Conservation (phyloP, 2,329 filamentous ascomycete species). For the Emydomyces testavorans region DNA sequence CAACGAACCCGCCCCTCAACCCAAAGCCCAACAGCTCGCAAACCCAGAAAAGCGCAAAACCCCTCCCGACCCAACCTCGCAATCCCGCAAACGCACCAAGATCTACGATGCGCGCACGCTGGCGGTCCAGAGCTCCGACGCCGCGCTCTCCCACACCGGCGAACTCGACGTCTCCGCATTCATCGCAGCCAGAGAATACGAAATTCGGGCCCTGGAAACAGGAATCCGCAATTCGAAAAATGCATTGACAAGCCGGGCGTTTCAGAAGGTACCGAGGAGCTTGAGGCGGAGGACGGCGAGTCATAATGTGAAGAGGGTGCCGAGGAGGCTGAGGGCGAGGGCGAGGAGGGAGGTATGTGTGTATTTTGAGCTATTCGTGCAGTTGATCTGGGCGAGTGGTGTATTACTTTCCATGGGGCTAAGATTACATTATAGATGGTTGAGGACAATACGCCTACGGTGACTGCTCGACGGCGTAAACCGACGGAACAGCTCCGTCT, state of each 20-base stretch:
- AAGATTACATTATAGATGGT: slow-evolving; percentile 49
- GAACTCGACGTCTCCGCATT: slow-evolving; percentile 79
- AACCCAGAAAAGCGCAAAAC: slow-evolving; percentile 27
- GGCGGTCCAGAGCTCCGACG: slow-evolving; percentile 36
- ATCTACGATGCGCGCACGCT: slow-evolving; percentile 34
- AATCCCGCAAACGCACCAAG: slow-evolving; percentile 35
- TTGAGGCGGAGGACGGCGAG: slow-evolving; percentile 81
- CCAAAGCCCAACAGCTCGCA: slow-evolving; percentile 14
- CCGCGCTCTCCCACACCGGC: slow-evolving; percentile 50
- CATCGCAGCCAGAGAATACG: slow-evolving; percentile 72
- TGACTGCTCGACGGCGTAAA: slow-evolving; percentile 46
- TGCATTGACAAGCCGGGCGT: slow-evolving; percentile 57
- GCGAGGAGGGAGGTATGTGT: slow-evolving; percentile 51
- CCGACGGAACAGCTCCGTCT: slow-evolving; percentile 37
- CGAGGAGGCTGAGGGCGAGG: slow-evolving; percentile 58
- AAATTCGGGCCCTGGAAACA: slow-evolving; percentile 73
- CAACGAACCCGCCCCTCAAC: not conserved
- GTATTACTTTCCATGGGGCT: not conserved
- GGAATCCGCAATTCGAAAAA: slow-evolving; percentile 67
- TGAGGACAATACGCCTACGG: slow-evolving; percentile 81
- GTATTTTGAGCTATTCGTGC: slow-evolving; percentile 3
- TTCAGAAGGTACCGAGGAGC: slow-evolving; percentile 78
- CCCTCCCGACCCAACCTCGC: slow-evolving; percentile 16
- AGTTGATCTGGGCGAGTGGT: not conserved
- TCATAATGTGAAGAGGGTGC: slow-evolving; percentile 86